Evolutionary conservation across 75 land plant genomes (phyloP).

Genomic region (Ceratopteris richardii): DNA sequence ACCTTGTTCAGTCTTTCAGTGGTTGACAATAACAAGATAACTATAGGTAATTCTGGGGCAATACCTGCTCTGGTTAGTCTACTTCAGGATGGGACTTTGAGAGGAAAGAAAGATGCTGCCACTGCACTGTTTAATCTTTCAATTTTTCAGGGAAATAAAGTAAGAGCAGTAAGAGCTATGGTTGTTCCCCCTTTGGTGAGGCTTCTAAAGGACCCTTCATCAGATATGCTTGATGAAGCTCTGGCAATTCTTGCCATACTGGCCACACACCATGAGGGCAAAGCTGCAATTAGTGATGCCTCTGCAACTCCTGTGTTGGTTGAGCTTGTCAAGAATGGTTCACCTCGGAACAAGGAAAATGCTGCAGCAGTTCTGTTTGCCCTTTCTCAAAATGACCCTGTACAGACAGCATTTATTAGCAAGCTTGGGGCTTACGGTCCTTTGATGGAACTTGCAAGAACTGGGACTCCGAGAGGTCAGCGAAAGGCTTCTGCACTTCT

Average conservation of each 20-base stretch:
- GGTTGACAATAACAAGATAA: constrained; percentile 87
- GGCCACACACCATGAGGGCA: constrained; percentile 24
- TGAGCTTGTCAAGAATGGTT: constrained; percentile 16
- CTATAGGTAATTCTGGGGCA: constrained; percentile 73
- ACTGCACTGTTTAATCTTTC: constrained; percentile 87
- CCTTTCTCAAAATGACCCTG: constrained; percentile 9
- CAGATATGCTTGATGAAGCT: constrained; percentile 78
- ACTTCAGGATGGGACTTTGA: constrained; percentile 56
- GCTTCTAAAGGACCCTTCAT: constrained; percentile 51
- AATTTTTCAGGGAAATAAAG: constrained; percentile 83
- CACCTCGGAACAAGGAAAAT: constrained; percentile 32
- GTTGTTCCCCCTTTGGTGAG: constrained; percentile 64
- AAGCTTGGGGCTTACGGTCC: constrained; percentile 28
- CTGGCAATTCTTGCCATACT: constrained; percentile 50
- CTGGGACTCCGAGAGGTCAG: constrained; percentile 78
- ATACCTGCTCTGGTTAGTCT: constrained; percentile 68
- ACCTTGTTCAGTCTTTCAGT: constrained; percentile 88
- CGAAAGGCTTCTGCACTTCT: constrained; percentile 62
- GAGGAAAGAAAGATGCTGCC: constrained; percentile 98
- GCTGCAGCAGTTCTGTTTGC: constrained; percentile 38
- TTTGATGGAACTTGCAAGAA: constrained; percentile 54
- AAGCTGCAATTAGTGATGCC: constrained; percentile 20
- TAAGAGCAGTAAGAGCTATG: constrained; percentile 69
- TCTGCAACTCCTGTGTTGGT: constrained; percentile 22
- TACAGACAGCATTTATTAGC: constrained; percentile 4